These are phyloP conservation scores for Carnegiea gigantea DNA, from an alignment of 179 eudicot species.

Conservation along the genomic window DNA sequence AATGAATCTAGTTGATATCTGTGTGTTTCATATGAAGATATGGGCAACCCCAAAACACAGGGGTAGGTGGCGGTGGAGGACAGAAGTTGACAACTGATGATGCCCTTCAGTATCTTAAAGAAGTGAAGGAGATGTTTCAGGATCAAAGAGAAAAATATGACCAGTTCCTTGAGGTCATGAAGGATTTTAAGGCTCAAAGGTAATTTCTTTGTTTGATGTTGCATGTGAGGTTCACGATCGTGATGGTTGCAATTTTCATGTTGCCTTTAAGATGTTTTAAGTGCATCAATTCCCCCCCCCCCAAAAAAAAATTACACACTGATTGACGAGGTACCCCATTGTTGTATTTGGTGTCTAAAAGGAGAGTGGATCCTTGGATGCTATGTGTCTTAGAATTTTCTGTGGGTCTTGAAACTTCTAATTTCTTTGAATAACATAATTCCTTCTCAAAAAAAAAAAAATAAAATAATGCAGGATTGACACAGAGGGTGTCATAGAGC, in stretches of 20 bases:
- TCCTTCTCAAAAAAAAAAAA: background rate
- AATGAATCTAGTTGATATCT: slow-evolving; percentile 30
- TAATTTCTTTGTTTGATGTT: slow-evolving; percentile 24
- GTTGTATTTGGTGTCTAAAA: background rate
- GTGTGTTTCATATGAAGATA: slow-evolving; percentile 31
- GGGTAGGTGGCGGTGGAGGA: slow-evolving; percentile 37
- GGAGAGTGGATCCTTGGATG: background rate
- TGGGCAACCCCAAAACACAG: slow-evolving; percentile 41
- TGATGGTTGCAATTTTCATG: background rate
- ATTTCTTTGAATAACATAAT: background rate
- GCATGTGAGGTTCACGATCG: background rate
- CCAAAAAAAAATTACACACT: background rate
- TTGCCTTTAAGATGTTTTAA: background rate
- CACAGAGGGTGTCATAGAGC: slow-evolving; percentile 88
- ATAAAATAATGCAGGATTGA: slow-evolving; percentile 81
- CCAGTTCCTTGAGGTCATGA: slow-evolving; percentile 94
- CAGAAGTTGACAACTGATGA: slow-evolving; percentile 90
- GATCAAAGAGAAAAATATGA: slow-evolving; percentile 90
- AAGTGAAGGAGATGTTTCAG: slow-evolving; percentile 93
- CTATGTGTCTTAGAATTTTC: background rate
- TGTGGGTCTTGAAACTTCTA: background rate
- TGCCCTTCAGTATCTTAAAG: slow-evolving; percentile 83
- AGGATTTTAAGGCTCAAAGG: slow-evolving; percentile 96
- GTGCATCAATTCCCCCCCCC: background rate
- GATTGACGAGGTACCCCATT: background rate